These are phyloP conservation scores for Botryotinia narcissicola DNA, from an alignment of 2,329 filamentous ascomycete genomes.

Conservation along the genomic window DNA sequence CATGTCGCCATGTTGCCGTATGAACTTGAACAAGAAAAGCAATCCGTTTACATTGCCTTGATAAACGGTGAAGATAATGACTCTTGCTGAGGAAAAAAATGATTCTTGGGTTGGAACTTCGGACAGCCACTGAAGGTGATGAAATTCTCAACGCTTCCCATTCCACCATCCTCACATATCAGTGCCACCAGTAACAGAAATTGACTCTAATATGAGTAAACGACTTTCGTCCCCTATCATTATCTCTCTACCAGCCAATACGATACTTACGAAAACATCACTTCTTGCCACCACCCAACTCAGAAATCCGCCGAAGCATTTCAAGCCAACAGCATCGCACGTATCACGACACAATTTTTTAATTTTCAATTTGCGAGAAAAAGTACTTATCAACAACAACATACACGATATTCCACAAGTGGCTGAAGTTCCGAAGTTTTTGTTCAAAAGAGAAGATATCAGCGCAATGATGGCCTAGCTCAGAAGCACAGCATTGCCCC, in stretches of 20 bases:
- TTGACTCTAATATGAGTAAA: background rate
- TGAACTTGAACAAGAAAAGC: background rate
- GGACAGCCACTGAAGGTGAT: background rate
- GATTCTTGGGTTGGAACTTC: background rate
- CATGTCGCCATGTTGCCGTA: too few relatives aligned
- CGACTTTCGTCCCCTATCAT: fast-evolving
- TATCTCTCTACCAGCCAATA: background rate
- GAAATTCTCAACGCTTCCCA: background rate
- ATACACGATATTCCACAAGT: background rate
- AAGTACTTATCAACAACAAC: too few relatives aligned
- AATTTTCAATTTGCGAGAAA: too few relatives aligned
- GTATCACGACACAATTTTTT: background rate
- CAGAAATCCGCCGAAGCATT: background rate
- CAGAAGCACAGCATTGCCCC: background rate
- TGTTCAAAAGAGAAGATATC: background rate
- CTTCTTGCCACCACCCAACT: background rate
- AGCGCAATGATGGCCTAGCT: background rate
- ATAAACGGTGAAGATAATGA: background rate
- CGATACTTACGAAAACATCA: background rate
- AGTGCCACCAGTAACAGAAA: background rate
- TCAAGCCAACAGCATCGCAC: too few relatives aligned
- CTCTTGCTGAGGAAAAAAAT: background rate
- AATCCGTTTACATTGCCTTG: background rate
- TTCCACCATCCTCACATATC: background rate
- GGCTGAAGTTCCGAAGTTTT: too few relatives aligned